A percentile compares a stretch with the other conserved stretches of the same genome.
phyloP scores from a whole-genome alignment of 768 basidiomycete genomes.

The Calocybe indica region DNA sequence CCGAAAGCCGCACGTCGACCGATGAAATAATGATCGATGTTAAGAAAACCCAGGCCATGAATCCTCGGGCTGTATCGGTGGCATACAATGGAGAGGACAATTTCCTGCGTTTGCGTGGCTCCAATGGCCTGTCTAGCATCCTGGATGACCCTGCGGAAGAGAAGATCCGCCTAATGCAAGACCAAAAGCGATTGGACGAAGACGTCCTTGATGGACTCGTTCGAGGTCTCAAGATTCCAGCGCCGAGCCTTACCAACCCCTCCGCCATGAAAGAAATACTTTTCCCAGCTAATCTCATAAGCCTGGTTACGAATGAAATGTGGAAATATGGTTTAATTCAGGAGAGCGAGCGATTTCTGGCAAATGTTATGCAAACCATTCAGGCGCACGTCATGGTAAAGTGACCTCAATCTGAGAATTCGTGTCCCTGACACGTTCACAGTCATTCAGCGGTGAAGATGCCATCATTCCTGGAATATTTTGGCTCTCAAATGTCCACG shows the following conservation, averaged over 20 bases:
- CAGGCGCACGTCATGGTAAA: conserved; percentile 95
- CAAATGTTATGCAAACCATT: conserved; percentile 97
- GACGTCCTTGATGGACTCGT: conserved; percentile 90
- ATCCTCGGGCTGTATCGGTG: conserved; percentile 83
- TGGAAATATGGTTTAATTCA: conserved; percentile 98
- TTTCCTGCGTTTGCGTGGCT: conserved; percentile 46
- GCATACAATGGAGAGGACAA: conserved; percentile 83
- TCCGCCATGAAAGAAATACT: conserved; percentile 96
- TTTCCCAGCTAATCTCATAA: conserved; percentile 98
- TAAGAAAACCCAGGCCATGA: conserved; percentile 63
- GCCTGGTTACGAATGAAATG: conserved; percentile 99
- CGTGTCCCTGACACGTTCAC: conserved; percentile 2
- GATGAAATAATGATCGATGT: conserved; percentile 75
- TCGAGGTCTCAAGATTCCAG: conserved; percentile 87
- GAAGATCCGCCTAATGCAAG: conserved; percentile 91
- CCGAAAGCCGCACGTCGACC: conserved; percentile 65
- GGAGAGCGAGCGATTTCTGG: conserved; percentile 96
- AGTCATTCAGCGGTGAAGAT: conserved; percentile 92
- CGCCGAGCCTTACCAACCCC: conserved; percentile 83
- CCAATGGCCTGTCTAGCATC: conserved; percentile 65
- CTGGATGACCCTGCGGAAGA: conserved; percentile 91
- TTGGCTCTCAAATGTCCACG: conserved; percentile 99
- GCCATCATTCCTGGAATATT: conserved; percentile 95
- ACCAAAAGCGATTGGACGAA: conserved; percentile 84
- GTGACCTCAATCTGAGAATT: conserved; percentile 23